Evolutionary conservation across 2,329 filamentous ascomycete species (phyloP), one percentile per base, ranked within the genome.

Genomic region (Parafenestella ontariensis): DNA sequence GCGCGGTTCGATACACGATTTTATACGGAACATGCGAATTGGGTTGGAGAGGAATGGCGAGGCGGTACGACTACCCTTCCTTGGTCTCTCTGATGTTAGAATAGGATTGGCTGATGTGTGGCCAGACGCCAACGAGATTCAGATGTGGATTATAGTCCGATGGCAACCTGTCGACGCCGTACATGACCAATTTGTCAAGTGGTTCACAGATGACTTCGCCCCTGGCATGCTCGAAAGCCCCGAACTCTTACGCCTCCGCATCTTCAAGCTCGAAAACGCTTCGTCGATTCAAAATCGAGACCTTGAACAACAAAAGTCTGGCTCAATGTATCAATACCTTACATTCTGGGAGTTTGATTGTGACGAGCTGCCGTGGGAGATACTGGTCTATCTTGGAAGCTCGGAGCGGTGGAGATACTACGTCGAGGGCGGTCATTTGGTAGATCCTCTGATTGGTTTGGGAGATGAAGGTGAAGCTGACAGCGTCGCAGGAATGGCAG

Each of bases 261-360:
- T 63, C 21, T 57, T 63, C 48, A 55, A 54, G 33, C 48, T 61
- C 17, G 55, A 63, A 15, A 34, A 59, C 29, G 58, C 53, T 20
- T 55, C 58, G 1, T 21, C 31, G 4, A 33, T 54, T n/a, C 29
- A 49, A 43, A 42, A 46, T 3, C 36, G 56, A 36, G 42, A 51
- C 20, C 36, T 51, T 36, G 29, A 49, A 33, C 23, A 46, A 36
- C 26, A 56, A 3, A 46, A 56, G 7, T 42, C 40, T 3, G 33
- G 40, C 4, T 37, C 48, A 9, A 40, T 57, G 36, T 50, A 55
- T n/a, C 56, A 53, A n/a, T 63, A 61, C 48, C 47, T 63, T 40
- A 61, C 58, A 2, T 47, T 63, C 6, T 63, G 55, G 60, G 60
- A 63, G 31, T 61, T 59, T 37, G 55, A 55, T 18, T 54, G 36